phyloP scores from a whole-genome alignment of 805 yeast species.

The Candida mattraensis region DNA sequence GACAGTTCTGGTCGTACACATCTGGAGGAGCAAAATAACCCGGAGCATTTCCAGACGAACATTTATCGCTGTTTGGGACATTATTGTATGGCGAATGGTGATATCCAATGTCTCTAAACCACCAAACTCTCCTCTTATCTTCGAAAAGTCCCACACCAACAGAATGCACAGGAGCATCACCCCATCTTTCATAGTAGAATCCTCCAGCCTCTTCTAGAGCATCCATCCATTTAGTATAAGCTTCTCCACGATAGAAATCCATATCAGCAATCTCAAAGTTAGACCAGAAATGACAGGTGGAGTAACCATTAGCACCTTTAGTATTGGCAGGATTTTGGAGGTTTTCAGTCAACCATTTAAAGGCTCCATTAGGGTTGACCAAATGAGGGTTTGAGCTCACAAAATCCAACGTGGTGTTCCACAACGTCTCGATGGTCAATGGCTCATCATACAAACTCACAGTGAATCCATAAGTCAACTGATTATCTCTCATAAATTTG shows the following conservation, averaged over 20 bases:
- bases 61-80: conserved; percentile 41
- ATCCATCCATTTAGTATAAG: conserved; percentile 66
- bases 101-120: conserved; percentile 56
- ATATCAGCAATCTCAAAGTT: conserved; percentile 80
- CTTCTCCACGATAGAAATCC: conserved; percentile 70
- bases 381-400: conserved; percentile 57
- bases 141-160: conserved; percentile 50
- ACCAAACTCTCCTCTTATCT: conserved; percentile 45
- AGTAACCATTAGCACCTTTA: conserved; percentile 53
- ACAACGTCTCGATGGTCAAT: conserved; percentile 68
- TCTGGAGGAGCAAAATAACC: conserved; percentile 30
- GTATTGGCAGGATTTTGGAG: conserved; percentile 54
- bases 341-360: conserved; percentile 73
- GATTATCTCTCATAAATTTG: conserved; percentile 75
- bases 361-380: conserved; percentile 58
- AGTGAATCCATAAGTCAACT: conserved; percentile 74
- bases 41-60: conserved; percentile 15
- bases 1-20: conserved; percentile 64
- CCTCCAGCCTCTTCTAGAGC: conserved; percentile 73
- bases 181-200: conserved; percentile 74
- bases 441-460: conserved; percentile 67
- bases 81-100: conserved; percentile 48
- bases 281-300: conserved; percentile 87
- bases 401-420: conserved; percentile 71
- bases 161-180: conserved; percentile 56